Evolutionary conservation across 768 basidiomycete species (phyloP).

Genomic region (Suillus lakei): DNA sequence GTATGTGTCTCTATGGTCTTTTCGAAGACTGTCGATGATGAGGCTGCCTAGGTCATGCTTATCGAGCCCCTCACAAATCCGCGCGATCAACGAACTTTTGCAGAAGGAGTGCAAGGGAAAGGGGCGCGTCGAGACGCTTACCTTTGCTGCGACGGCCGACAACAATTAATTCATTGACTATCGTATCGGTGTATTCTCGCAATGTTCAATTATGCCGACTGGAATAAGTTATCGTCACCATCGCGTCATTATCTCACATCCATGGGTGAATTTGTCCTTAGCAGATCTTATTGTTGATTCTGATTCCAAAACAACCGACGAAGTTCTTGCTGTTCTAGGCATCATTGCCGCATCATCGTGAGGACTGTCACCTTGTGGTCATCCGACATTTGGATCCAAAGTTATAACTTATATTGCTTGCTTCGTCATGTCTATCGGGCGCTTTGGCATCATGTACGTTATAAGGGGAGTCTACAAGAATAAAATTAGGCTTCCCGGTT

Average conservation of each 20-base stretch:
- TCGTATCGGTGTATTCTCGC: neutral
- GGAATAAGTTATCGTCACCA: neutral
- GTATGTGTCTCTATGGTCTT: slow-evolving; percentile 51
- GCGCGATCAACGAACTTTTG: slow-evolving; percentile 84
- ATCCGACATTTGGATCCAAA: neutral
- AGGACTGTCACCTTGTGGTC: neutral
- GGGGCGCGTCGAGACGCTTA: slow-evolving; percentile 84
- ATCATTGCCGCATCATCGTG: neutral
- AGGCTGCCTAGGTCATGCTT: slow-evolving; percentile 70
- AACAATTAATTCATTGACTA: slow-evolving; percentile 16
- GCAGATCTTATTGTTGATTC: neutral
- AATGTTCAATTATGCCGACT: neutral
- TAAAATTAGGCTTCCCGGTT: neutral
- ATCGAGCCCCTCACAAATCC: slow-evolving; percentile 96
- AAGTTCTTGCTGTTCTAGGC: slow-evolving; percentile 3
- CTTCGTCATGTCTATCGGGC: neutral
- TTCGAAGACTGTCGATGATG: neutral
- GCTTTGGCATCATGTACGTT: neutral
- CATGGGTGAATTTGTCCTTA: neutral
- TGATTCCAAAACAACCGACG: neutral
- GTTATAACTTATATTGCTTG: neutral
- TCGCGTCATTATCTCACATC: neutral
- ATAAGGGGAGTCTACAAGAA: neutral
- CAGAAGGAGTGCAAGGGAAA: slow-evolving; percentile 91
- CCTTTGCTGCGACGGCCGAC: slow-evolving; percentile 66